phyloP scores from a whole-genome alignment of 78 protist genomes.

The Cavenderia fasciculata region DNA sequence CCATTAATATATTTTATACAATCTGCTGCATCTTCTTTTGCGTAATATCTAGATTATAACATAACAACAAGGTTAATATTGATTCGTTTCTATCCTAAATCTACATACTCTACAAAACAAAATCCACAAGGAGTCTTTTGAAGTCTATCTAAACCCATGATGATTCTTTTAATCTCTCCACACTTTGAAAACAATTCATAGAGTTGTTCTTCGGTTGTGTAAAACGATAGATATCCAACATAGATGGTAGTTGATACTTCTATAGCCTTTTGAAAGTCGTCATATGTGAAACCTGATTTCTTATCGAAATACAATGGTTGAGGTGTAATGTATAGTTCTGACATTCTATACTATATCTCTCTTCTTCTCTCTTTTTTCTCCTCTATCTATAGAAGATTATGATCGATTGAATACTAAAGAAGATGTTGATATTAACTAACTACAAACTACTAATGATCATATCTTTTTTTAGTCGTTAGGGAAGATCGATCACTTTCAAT shows the following conservation, averaged over 20 bases:
- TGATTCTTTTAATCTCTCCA: slow-evolving; percentile 91
- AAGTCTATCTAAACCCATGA: slow-evolving; percentile 95
- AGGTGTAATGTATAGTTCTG: slow-evolving; percentile 46
- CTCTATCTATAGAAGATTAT: no score
- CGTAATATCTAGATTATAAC: slow-evolving; percentile 80
- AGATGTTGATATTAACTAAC: no score
- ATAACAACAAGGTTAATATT: not conserved
- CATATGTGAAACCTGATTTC: slow-evolving; percentile 46
- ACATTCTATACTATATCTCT: no score
- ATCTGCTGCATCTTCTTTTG: slow-evolving; percentile 88
- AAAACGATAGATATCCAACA: slow-evolving; percentile 95
- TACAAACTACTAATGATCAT: no score
- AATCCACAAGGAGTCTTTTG: slow-evolving; percentile 97
- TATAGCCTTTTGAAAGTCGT: slow-evolving; percentile 30
- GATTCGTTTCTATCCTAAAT: not conserved
- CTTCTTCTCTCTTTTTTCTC: no score
- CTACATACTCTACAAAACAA: slow-evolving; percentile 95
- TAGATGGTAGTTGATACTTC: slow-evolving; percentile 84
- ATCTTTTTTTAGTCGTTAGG: no score
- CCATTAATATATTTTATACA: slow-evolving; percentile 87
- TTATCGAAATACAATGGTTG: slow-evolving; percentile 58
- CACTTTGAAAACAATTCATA: slow-evolving; percentile 88
- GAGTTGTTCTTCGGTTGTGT: slow-evolving; percentile 95
- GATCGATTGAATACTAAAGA: no score
- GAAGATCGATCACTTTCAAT: no score